A percentile compares a stretch with the other conserved stretches of the same genome.
Conservation (phyloP, 169 alveolate species). For the Eimeria zaria region DNA sequence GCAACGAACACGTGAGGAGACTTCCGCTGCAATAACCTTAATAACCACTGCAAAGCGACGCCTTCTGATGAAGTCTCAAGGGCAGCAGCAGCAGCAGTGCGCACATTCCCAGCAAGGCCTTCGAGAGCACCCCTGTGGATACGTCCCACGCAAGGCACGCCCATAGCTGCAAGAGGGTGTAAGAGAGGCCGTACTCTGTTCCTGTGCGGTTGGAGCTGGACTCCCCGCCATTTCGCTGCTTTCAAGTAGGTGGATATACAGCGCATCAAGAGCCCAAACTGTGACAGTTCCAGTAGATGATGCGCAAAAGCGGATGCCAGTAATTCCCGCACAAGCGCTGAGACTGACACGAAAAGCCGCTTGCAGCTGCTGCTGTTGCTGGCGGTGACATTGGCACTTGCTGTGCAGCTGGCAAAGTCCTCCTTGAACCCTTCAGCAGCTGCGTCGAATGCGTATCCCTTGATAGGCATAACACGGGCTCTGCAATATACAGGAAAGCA, state of each 20-base stretch:
- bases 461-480: neutral
- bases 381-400: neutral
- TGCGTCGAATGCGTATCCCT: neutral
- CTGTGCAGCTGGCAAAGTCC: neutral
- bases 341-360: neutral
- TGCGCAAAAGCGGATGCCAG: conserved; percentile 44
- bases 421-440: neutral
- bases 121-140: neutral
- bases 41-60: conserved; percentile 42
- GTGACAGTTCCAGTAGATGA: conserved; percentile 41
- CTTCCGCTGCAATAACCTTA: conserved; percentile 18
- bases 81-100: conserved; percentile 21
- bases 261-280: conserved; percentile 54
- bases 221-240: neutral
- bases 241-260: conserved; percentile 57
- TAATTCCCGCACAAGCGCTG: conserved; percentile 44
- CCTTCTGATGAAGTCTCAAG: conserved; percentile 33
- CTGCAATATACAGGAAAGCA: neutral
- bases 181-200: neutral
- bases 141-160: neutral
- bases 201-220: neutral
- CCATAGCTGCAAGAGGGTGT: neutral
- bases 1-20: conserved; percentile 55
- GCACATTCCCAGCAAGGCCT: neutral
- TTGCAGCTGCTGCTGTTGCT: conserved; percentile 18